Evolutionary conservation across 1,284 basidiomycete species (phyloP), one percentile per base, ranked within the genome.

Genomic region (Pterula multifida): DNA sequence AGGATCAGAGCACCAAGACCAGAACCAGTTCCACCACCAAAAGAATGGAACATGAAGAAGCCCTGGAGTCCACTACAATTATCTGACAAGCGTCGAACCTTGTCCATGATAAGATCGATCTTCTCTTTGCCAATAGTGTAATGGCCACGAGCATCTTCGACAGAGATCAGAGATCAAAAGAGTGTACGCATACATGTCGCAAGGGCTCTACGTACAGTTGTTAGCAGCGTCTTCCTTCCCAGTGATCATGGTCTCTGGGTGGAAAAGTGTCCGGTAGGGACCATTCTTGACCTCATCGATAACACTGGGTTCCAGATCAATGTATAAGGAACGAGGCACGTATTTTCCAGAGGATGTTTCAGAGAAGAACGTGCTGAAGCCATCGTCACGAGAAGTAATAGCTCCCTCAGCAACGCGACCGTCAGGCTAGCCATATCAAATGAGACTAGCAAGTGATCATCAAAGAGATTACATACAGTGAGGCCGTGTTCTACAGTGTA

Each of bases 41-140:
- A 98, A 48, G 96, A 98, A 77, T 98, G 96, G 87, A 98, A 98
- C 63, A 98, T 92, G 65, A 99, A 98, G 82, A 98, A 98, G 61
- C 96, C 96, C 72, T 98, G 96, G 44, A 98, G 85, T 64, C 96
- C 96, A 55, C 81, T 82, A 73, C 95, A 98, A 75, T 97, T 96
- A 72, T 98, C 96, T 54, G 95, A 86, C 56, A 99, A 80, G 61
- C 90, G 87, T 66, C 96, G 89, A 62, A 98, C 79, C 65, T 92
- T 93, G 75, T 98, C 96, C 79, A 98, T 90, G 50, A 96, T 94
- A 47, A 76, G 67, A 63, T 89, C 85, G 54, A 92, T 90, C 70
- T 86, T 86, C 69, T 97, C 94, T 72, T 98, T 98, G 61, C 94
- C 94, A 64, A 98, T 86, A 55, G 95, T 98, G 75, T 98, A 98